phyloP scores from a whole-genome alignment of 495 filamentous ascomycete species.

The Chaetomidium leptoderma region DNA sequence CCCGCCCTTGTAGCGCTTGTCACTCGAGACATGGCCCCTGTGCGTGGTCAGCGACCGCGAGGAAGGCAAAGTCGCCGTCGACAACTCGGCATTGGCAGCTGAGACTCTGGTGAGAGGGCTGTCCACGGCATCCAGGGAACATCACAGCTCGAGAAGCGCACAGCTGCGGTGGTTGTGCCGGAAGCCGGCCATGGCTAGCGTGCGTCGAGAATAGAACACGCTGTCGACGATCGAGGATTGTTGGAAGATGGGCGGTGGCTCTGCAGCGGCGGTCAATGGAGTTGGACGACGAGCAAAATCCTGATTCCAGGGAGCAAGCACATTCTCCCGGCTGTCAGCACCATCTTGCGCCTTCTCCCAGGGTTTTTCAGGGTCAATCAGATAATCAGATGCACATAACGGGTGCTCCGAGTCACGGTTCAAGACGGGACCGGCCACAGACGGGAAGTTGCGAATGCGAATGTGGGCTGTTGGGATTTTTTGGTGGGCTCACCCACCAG shows the following conservation, averaged over 20 bases:
- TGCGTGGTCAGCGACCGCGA: neutral
- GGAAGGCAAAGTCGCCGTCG: neutral
- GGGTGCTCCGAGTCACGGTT: too few species aligned
- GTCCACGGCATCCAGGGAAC: neutral
- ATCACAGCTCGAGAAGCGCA: neutral
- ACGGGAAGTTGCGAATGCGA: neutral
- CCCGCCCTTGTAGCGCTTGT: neutral
- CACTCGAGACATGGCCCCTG: neutral
- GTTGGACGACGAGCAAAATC: neutral
- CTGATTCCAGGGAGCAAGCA: neutral
- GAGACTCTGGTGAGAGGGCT: neutral
- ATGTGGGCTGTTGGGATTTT: constrained; percentile 6
- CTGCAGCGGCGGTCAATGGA: neutral
- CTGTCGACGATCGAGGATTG: neutral
- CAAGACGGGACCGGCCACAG: too few species aligned
- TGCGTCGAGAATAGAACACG: neutral
- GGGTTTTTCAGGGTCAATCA: neutral
- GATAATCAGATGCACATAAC: constrained; percentile 2
- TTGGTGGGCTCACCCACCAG: constrained; percentile 14
- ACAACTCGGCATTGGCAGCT: neutral
- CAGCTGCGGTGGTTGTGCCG: neutral
- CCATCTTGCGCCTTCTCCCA: constrained; percentile 7
- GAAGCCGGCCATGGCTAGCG: neutral
- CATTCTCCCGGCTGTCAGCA: neutral
- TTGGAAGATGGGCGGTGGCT: neutral